phyloP scores from a whole-genome alignment of 2,329 filamentous ascomycete species.

The Claviceps citrina region DNA sequence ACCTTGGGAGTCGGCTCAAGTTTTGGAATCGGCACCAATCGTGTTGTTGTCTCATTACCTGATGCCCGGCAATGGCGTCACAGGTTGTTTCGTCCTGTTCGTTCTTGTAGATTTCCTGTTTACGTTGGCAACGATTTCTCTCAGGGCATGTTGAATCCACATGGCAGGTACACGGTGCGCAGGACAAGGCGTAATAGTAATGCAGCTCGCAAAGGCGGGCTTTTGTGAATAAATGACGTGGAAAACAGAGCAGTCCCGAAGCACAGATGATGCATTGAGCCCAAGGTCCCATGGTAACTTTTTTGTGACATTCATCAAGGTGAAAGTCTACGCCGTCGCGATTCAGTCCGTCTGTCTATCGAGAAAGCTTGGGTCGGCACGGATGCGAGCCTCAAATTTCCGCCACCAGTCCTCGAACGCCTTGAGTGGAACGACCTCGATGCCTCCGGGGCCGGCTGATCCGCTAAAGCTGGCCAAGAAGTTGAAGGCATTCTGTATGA shows the following conservation, averaged over 20 bases:
- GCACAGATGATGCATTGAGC: not conserved
- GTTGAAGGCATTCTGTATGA: constrained; percentile 95
- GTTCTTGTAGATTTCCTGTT: not conserved
- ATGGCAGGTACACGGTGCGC: not conserved
- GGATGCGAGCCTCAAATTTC: constrained; percentile 81
- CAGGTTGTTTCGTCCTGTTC: not conserved
- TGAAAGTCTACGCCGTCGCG: not conserved
- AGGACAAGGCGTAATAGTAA: not conserved
- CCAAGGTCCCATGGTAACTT: no score
- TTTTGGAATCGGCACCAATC: not conserved
- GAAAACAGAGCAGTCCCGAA: not conserved
- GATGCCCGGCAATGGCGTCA: not conserved
- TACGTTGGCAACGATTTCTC: not conserved
- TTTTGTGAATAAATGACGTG: not conserved
- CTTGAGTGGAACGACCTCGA: constrained; percentile 83
- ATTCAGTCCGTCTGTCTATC: constrained; percentile 38
- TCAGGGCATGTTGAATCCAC: no score
- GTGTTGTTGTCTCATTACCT: not conserved
- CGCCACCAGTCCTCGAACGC: constrained; percentile 96
- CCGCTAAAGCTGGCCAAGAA: constrained; percentile 79
- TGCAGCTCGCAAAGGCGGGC: not conserved
- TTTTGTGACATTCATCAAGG: no score
- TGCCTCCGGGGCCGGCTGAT: constrained; percentile 41
- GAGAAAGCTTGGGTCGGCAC: constrained; percentile 75
- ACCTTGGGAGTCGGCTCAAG: constrained; percentile 1